These are phyloP conservation scores for Lagenidium sp. DNA, from an alignment of 352 stramenopile species.

Conservation along the genomic window DNA sequence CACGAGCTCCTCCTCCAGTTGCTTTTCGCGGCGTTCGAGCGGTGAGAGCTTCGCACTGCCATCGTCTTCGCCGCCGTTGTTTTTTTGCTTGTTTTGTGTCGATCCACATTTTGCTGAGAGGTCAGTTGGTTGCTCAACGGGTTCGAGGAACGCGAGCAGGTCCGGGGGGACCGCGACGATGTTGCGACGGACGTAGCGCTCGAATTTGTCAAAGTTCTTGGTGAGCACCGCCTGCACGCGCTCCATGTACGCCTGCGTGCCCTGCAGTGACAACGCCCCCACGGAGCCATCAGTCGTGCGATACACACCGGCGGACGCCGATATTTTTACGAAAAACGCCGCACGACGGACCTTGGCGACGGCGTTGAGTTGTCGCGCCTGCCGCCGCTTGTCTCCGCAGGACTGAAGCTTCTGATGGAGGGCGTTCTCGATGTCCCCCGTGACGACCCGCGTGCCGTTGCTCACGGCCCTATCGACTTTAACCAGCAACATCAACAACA, in stretches of 20 bases:
- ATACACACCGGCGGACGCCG: not conserved
- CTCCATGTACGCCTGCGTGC: constrained; percentile 49
- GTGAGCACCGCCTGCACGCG: constrained; percentile 51
- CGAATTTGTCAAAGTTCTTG: constrained; percentile 83
- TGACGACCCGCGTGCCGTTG: no score
- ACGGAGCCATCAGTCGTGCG: not conserved
- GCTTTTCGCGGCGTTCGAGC: constrained; percentile 29
- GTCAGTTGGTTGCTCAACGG: constrained; percentile 23
- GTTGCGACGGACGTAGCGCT: constrained; percentile 69
- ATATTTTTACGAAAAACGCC: no score
- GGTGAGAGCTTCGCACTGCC: constrained; percentile 21
- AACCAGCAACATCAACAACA: no score
- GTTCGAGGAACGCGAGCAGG: constrained; percentile 31
- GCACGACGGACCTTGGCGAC: constrained; percentile 51
- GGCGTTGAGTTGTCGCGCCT: constrained; percentile 44
- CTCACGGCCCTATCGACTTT: no score
- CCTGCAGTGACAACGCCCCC: constrained; percentile 11
- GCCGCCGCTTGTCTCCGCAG: constrained; percentile 47
- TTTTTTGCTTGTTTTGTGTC: no score
- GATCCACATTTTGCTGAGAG: no score
- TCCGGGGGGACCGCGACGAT: constrained; percentile 47
- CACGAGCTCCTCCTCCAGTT: constrained; percentile 25
- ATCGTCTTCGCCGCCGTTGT: constrained; percentile 5
- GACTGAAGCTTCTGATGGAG: constrained; percentile 45
- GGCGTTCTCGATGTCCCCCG: constrained; percentile 54